Evolutionary conservation across 305 asterid genomes (phyloP).

Genomic region (Fraxinus velutina): DNA sequence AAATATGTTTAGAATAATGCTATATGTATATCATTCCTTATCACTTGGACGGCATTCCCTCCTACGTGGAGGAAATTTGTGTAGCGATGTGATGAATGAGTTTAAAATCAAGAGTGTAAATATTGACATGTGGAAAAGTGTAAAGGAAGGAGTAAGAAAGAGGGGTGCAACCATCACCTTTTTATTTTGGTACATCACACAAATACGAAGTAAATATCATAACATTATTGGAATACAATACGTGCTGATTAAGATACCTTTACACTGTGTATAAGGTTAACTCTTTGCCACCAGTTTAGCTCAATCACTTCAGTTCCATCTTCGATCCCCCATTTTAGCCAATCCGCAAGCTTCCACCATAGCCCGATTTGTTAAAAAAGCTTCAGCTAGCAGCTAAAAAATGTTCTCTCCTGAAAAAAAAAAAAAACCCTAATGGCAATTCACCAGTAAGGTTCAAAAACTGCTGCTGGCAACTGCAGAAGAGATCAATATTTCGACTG

Average conservation of each 20-base stretch:
- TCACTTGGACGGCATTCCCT: not conserved
- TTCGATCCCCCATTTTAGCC: not conserved
- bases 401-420: conserved; percentile 24
- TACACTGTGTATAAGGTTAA: not conserved
- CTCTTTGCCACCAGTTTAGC: conserved; percentile 8
- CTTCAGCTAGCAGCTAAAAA: conserved; percentile 14
- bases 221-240: not conserved
- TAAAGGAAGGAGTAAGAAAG: not conserved
- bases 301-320: conserved; percentile 17
- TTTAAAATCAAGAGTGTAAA: no score
- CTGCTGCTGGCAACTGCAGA: conserved; percentile 24
- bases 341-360: not conserved
- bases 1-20: not conserved
- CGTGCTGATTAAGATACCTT: not conserved
- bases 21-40: not conserved
- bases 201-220: not conserved
- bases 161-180: not conserved
- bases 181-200: not conserved
- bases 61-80: not conserved
- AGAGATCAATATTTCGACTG: conserved; percentile 9
- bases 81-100: not conserved
- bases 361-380: conserved; percentile 18
- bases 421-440: conserved; percentile 42
- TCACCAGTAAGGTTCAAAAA: conserved; percentile 47
- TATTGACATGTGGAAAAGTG: not conserved